Evolutionary conservation across 2,329 filamentous ascomycete genomes (phyloP).

Genomic region (Chalara sp.): DNA sequence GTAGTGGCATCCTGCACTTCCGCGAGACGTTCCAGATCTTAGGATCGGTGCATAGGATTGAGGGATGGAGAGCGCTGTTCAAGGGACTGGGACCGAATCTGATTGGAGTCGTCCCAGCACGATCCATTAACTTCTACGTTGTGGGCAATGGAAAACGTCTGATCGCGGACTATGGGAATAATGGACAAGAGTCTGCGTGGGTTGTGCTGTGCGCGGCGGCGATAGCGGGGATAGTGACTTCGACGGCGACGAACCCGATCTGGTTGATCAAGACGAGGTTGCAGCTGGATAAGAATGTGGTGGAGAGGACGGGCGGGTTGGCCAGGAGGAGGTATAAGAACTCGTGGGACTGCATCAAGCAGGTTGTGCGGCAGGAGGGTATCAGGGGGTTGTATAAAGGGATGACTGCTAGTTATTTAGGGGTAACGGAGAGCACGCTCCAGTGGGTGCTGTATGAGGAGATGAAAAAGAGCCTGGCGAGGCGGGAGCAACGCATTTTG

Average conservation of each 20-base stretch:
- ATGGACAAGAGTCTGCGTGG: constrained; percentile 61
- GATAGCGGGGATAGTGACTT: constrained; percentile 74
- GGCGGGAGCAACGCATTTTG: constrained; percentile 52
- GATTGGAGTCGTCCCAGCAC: constrained; percentile 80
- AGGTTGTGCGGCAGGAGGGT: constrained; percentile 77
- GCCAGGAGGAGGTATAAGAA: constrained; percentile 71
- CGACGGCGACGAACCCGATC: constrained; percentile 90
- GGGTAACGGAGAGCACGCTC: constrained; percentile 81
- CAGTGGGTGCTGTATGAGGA: constrained; percentile 96
- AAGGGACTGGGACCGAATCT: constrained; percentile 90
- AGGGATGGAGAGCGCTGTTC: constrained; percentile 84
- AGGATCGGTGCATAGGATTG: constrained; percentile 67
- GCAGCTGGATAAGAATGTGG: constrained; percentile 83
- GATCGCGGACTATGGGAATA: constrained; percentile 68
- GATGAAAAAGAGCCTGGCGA: constrained; percentile 69
- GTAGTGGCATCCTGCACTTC: constrained; percentile 67
- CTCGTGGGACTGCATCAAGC: constrained; percentile 77
- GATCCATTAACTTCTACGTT: constrained; percentile 88
- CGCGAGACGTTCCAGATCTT: constrained; percentile 83
- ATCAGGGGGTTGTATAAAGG: constrained; percentile 80
- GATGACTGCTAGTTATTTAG: constrained; percentile 84
- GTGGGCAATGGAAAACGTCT: constrained; percentile 89
- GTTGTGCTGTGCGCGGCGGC: constrained; percentile 75
- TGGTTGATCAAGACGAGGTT: constrained; percentile 93
- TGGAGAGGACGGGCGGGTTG: constrained; percentile 46